A percentile compares a stretch with the other conserved stretches of the same genome.
Evolutionary conservation across 495 filamentous ascomycete genomes (phyloP).

Genomic region (Hyphodiscus hymeniophilus): DNA sequence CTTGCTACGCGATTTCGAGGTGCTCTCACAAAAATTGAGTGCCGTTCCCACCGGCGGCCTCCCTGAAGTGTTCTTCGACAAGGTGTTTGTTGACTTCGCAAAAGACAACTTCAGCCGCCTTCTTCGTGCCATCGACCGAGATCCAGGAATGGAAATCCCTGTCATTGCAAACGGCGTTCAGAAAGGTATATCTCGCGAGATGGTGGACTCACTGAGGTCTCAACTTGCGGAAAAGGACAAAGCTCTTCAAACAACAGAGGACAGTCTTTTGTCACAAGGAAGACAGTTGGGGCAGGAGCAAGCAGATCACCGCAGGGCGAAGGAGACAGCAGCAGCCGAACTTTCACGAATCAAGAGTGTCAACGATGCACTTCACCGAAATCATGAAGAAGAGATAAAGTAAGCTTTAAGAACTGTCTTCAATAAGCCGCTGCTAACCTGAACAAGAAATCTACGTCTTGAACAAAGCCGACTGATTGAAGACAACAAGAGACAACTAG

Average conservation of each 20-base stretch:
- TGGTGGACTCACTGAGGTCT: conserved; percentile 73
- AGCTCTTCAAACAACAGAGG: conserved; percentile 58
- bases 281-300: conserved; percentile 70
- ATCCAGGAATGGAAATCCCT: conserved; percentile 77
- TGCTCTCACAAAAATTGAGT: conserved; percentile 61
- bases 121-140: conserved; percentile 79
- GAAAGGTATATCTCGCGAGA: conserved; percentile 73
- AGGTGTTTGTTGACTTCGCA: conserved; percentile 83
- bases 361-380: conserved; percentile 62
- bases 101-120: conserved; percentile 92
- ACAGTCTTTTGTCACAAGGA: conserved; percentile 56
- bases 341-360: conserved; percentile 56
- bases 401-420: conserved; percentile 2
- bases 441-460: conserved; percentile 31
- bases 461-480: conserved; percentile 26
- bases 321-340: conserved; percentile 59
- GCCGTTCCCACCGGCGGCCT: conserved; percentile 48
- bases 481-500: conserved; percentile 22
- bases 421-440: conserved; percentile 3
- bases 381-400: conserved; percentile 46
- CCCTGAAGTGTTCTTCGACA: conserved; percentile 81
- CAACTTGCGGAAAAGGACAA: conserved; percentile 68
- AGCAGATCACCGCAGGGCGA: conserved; percentile 62
- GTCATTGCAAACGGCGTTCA: conserved; percentile 69
- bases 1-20: conserved; percentile 85